Evolutionary conservation across 1,284 basidiomycete species (phyloP).

Genomic region (Clitocybe nebularis): DNA sequence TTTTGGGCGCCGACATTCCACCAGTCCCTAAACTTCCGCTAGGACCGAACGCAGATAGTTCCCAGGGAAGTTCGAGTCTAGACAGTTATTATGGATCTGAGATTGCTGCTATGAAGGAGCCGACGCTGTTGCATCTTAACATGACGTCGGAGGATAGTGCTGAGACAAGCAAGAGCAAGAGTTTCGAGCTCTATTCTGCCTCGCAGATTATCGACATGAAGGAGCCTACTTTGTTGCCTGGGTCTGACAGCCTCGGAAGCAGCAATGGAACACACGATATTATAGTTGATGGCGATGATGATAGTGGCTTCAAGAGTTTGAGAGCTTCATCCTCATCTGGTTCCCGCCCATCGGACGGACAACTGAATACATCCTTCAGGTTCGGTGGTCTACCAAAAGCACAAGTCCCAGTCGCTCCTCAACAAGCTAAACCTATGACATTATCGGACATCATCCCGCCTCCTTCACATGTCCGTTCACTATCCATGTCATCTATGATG

Average conservation of each 20-base stretch:
- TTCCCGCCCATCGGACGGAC: slow-evolving; percentile 55
- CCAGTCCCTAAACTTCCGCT: slow-evolving; percentile 36
- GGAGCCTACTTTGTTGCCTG: slow-evolving; percentile 35
- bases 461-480: slow-evolving; percentile 41
- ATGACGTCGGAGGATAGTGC: slow-evolving; percentile 12
- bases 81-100: slow-evolving; percentile 21
- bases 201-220: slow-evolving; percentile 30
- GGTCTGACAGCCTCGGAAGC: slow-evolving; percentile 29
- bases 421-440: slow-evolving; percentile 39
- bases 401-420: slow-evolving; percentile 14
- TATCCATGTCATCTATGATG: slow-evolving; percentile 41
- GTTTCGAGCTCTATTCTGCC: slow-evolving; percentile 25
- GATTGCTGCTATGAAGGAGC: slow-evolving; percentile 23
- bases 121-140: slow-evolving; percentile 16
- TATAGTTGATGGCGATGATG: slow-evolving; percentile 22
- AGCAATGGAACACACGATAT: slow-evolving; percentile 17
- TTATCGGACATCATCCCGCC: slow-evolving; percentile 74
- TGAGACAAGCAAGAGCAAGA: slow-evolving; percentile 12
- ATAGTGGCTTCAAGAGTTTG: slow-evolving; percentile 18
- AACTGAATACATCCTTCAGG: slow-evolving; percentile 65
- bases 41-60: slow-evolving; percentile 10
- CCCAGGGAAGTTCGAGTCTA: slow-evolving; percentile 16
- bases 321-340: slow-evolving; percentile 31
- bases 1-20: slow-evolving; percentile 39
- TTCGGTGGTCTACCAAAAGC: slow-evolving; percentile 57